phyloP scores from a whole-genome alignment of 208 protist genomes.

The Trypanosoma scelopori region DNA sequence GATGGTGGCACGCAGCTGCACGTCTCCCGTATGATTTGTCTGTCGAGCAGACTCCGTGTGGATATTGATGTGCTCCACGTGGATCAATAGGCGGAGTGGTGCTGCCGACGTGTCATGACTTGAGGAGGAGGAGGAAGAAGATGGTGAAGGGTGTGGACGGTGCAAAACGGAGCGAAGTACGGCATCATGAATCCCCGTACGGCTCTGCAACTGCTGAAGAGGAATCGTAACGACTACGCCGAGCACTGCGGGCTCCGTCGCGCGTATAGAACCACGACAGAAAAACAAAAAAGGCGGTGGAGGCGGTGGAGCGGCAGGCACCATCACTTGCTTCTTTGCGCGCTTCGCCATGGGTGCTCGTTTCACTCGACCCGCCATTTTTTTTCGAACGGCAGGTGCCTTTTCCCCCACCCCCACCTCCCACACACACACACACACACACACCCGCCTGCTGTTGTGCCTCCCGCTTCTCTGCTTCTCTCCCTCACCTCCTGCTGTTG shows the following conservation, averaged over 20 bases:
- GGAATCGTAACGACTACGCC: constrained; percentile 47
- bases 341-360: background rate
- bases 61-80: constrained; percentile 41
- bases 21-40: constrained; percentile 39
- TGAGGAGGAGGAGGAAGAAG: constrained; percentile 7
- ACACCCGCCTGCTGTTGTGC: no score
- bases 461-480: no score
- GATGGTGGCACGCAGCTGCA: constrained; percentile 46
- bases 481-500: no score
- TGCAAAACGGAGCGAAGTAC: constrained; percentile 54
- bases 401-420: background rate
- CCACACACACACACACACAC: background rate
- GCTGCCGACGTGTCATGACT: background rate
- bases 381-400: background rate
- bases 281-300: constrained; percentile 43
- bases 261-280: constrained; percentile 34
- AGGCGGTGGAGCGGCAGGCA: constrained; percentile 7
- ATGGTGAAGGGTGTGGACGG: constrained; percentile 31
- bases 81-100: constrained; percentile 27
- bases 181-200: constrained; percentile 34
- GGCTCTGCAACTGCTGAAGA: constrained; percentile 39
- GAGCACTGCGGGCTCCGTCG: constrained; percentile 27
- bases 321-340: background rate
- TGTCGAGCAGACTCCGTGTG: constrained; percentile 48
- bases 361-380: background rate